Evolutionary conservation across 2,329 filamentous ascomycete species (phyloP).

Genomic region (Phaeophleospora eucalypticola): DNA sequence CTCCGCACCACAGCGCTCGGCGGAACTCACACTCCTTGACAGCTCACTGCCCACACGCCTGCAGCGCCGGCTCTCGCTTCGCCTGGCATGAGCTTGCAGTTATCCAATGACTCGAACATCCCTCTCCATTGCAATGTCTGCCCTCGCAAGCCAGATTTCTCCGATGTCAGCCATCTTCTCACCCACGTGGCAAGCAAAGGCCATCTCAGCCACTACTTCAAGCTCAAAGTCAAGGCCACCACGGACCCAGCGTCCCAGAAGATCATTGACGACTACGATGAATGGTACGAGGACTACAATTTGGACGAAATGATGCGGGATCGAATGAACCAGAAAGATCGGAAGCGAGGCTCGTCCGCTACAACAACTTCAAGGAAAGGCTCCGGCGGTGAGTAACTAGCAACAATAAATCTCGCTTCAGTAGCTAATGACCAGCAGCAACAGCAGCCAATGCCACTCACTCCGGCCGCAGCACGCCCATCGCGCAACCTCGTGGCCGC

Average conservation of each 20-base stretch:
- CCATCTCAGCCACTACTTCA: constrained; percentile 82
- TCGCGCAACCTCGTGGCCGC: constrained; percentile 8
- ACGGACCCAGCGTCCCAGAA: constrained; percentile 54
- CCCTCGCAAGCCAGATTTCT: constrained; percentile 73
- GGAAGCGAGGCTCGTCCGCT: constrained; percentile 38
- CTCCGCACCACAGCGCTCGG: neutral
- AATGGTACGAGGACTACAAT: constrained; percentile 70
- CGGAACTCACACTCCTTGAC: constrained; percentile 4
- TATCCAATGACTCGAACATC: constrained; percentile 45
- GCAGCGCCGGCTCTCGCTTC: constrained; percentile 1
- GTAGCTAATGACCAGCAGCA: neutral
- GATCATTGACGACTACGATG: constrained; percentile 64
- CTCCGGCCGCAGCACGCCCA: constrained; percentile 26
- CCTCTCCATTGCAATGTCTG: constrained; percentile 80
- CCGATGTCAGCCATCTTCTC: constrained; percentile 84
- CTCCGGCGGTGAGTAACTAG: constrained; percentile 13
- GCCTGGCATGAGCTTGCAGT: constrained; percentile 26
- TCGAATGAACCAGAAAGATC: constrained; percentile 71
- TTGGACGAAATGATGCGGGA: constrained; percentile 72
- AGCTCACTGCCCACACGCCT: neutral
- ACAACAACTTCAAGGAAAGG: constrained; percentile 8
- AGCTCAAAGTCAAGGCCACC: constrained; percentile 67
- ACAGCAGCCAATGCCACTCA: constrained; percentile 5
- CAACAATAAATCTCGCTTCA: neutral
- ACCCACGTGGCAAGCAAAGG: constrained; percentile 91